Evolutionary conservation across 306 rosid species (phyloP).

Genomic region (Carpinus viminea): DNA sequence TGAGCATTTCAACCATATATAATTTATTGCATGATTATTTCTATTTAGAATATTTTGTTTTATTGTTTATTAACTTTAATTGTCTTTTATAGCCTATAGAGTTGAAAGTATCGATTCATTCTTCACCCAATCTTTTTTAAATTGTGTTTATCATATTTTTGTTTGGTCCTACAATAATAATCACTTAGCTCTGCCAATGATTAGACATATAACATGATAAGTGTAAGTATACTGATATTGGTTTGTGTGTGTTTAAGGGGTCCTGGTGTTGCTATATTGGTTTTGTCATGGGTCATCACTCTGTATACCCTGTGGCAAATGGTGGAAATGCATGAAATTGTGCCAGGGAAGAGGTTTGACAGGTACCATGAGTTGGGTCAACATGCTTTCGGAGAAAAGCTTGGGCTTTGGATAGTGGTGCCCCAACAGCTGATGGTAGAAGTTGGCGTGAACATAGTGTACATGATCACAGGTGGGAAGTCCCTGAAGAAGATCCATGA

Average conservation of each 20-base stretch:
- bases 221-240: background rate
- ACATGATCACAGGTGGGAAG: constrained; percentile 48
- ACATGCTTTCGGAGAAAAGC: constrained; percentile 40
- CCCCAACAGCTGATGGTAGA: constrained; percentile 48
- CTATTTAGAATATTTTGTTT: too few species aligned
- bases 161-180: too few species aligned
- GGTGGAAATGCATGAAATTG: constrained; percentile 49
- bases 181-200: too few species aligned
- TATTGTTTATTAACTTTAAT: too few species aligned
- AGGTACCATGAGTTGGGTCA: constrained; percentile 52
- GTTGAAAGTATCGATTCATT: too few species aligned
- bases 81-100: too few species aligned
- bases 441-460: constrained; percentile 34
- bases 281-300: constrained; percentile 48
- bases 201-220: too few species aligned
- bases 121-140: too few species aligned
- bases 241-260: constrained; percentile 30
- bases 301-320: constrained; percentile 49
- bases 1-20: too few species aligned
- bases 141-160: too few species aligned
- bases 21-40: too few species aligned
- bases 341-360: constrained; percentile 45
- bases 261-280: constrained; percentile 33
- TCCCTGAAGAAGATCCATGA: constrained; percentile 40
- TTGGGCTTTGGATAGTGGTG: constrained; percentile 44